Conservation (phyloP, 2,329 filamentous ascomycete species). For the Biscogniauxia mediterranea region DNA sequence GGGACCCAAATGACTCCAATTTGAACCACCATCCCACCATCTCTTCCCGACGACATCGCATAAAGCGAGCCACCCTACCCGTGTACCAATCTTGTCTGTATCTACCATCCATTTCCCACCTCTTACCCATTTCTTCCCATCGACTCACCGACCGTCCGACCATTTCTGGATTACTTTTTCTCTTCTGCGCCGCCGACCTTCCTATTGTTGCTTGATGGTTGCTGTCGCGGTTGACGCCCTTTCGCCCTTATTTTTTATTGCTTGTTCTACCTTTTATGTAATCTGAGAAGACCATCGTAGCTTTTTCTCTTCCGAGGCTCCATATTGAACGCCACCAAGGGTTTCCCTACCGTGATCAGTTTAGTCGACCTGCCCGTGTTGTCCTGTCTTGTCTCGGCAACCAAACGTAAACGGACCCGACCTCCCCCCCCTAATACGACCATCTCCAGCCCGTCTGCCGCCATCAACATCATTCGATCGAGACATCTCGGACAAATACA, state of each 20-base stretch:
- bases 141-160: background rate
- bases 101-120: background rate
- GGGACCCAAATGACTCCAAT: conserved; percentile 8
- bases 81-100: background rate
- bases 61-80: conserved; percentile 16
- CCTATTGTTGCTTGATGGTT: background rate
- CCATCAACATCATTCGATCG: background rate
- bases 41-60: conserved; percentile 17
- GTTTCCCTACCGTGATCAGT: background rate
- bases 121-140: background rate
- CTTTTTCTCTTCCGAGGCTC: background rate
- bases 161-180: background rate
- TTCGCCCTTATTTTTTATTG: background rate
- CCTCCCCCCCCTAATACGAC: background rate
- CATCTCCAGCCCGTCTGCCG: background rate
- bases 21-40: conserved; percentile 16
- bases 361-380: background rate
- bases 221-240: background rate
- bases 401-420: background rate
- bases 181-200: background rate
- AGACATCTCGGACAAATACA: background rate
- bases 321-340: background rate
- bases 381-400: background rate
- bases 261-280: background rate
- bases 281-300: background rate